These are phyloP conservation scores for Globisporangium spinosum DNA, from an alignment of 352 stramenopile genomes.

Conservation along the genomic window DNA sequence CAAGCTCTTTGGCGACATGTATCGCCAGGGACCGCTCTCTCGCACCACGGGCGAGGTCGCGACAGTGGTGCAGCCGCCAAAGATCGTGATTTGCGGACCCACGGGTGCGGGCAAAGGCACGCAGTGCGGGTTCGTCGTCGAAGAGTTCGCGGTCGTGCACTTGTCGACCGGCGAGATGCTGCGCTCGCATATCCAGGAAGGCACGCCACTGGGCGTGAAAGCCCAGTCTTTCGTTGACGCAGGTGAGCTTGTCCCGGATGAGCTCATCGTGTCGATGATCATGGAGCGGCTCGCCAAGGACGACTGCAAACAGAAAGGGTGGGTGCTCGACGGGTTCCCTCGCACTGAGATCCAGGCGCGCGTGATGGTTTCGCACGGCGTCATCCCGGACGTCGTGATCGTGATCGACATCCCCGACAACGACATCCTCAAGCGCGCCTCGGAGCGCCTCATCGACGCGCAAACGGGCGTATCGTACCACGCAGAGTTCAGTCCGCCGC, in stretches of 20 bases:
- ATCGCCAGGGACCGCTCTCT: slow-evolving; percentile 32
- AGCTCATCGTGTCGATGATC: slow-evolving; percentile 89
- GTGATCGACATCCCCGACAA: slow-evolving; percentile 91
- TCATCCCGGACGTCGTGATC: slow-evolving; percentile 87
- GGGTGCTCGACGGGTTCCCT: slow-evolving; percentile 94
- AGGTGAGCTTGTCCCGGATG: slow-evolving; percentile 90
- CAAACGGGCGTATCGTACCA: slow-evolving; percentile 82
- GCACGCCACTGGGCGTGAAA: slow-evolving; percentile 48
- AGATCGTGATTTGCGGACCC: slow-evolving; percentile 88
- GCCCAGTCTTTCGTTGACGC: slow-evolving; percentile 85
- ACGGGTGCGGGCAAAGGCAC: slow-evolving; percentile 94
- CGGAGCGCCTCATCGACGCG: slow-evolving; percentile 71
- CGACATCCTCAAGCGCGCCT: slow-evolving; percentile 79
- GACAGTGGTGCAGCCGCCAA: slow-evolving; percentile 26
- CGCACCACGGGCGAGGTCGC: slow-evolving; percentile 10
- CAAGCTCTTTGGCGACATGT: slow-evolving; percentile 60
- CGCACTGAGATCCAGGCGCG: slow-evolving; percentile 90
- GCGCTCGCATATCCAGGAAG: slow-evolving; percentile 76
- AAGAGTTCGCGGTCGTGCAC: slow-evolving; percentile 90
- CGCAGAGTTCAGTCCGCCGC: slow-evolving; percentile 64
- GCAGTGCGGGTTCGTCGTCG: slow-evolving; percentile 88
- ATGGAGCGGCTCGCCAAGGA: slow-evolving; percentile 71
- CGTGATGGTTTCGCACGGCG: slow-evolving; percentile 69
- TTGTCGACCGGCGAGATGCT: slow-evolving; percentile 93
- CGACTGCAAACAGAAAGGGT: slow-evolving; percentile 88